Evolutionary conservation across 2,329 filamentous ascomycete species (phyloP).

Genomic region (Aspergillus latus): DNA sequence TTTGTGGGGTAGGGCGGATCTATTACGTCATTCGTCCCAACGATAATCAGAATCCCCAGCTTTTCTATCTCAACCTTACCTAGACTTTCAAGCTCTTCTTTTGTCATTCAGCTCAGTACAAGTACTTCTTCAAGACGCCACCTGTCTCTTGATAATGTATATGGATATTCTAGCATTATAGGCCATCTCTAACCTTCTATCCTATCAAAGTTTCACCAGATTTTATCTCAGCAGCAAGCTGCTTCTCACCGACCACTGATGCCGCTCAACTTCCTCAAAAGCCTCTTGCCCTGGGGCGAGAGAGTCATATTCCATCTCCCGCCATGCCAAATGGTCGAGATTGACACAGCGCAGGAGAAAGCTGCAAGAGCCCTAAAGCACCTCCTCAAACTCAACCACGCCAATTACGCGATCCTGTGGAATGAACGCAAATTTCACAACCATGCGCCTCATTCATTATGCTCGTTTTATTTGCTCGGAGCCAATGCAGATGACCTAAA

Average conservation of each 20-base stretch:
- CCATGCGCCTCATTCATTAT: slow-evolving; percentile 76
- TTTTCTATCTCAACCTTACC: slow-evolving; percentile 3
- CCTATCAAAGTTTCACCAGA: background rate
- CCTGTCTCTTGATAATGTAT: background rate
- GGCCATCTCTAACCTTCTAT: too few species aligned
- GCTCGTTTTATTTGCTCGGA: slow-evolving; percentile 82
- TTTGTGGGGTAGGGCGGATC: background rate
- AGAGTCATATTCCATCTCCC: slow-evolving; percentile 52
- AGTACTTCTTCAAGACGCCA: background rate
- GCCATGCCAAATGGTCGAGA: slow-evolving; percentile 70
- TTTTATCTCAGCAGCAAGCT: slow-evolving; percentile 7
- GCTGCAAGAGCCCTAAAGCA: slow-evolving; percentile 83
- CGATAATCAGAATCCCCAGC: slow-evolving; percentile 3
- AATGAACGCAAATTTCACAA: slow-evolving; percentile 76
- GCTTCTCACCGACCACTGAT: background rate
- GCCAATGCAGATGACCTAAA: slow-evolving; percentile 72
- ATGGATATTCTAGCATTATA: background rate
- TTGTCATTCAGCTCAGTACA: background rate
- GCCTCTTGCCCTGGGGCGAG: slow-evolving; percentile 27
- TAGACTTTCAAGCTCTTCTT: background rate
- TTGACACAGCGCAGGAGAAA: slow-evolving; percentile 79
- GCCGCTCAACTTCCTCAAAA: slow-evolving; percentile 15
- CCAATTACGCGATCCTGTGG: slow-evolving; percentile 81
- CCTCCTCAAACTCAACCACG: slow-evolving; percentile 86
- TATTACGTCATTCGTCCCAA: slow-evolving; percentile 10